Conservation (phyloP, 495 filamentous ascomycete species). For the Trichoderma asperelloides region DNA sequence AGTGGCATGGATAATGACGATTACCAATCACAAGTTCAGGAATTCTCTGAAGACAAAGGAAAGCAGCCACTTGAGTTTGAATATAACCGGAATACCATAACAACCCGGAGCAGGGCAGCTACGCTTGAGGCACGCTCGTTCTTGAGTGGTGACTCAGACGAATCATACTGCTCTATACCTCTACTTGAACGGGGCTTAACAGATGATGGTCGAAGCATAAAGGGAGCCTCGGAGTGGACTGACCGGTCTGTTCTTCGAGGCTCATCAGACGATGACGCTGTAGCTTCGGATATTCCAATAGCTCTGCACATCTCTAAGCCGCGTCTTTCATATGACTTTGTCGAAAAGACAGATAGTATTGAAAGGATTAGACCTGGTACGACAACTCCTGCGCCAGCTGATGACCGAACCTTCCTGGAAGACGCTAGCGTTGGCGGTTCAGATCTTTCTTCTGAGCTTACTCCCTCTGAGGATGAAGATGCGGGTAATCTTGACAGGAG, state of each 20-base stretch:
- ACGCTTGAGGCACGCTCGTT: constrained; percentile 25
- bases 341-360: constrained; percentile 37
- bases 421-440: constrained; percentile 62
- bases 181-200: constrained; percentile 65
- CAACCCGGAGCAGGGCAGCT: neutral
- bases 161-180: constrained; percentile 69
- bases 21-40: neutral
- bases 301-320: constrained; percentile 16
- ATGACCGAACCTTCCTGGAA: constrained; percentile 54
- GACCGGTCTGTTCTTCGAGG: constrained; percentile 33
- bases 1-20: neutral
- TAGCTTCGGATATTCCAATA: constrained; percentile 18
- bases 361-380: constrained; percentile 24
- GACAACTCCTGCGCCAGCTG: constrained; percentile 15
- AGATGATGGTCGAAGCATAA: constrained; percentile 41
- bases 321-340: constrained; percentile 39
- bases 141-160: constrained; percentile 36
- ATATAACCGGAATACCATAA: neutral
- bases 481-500: constrained; percentile 32
- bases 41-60: neutral
- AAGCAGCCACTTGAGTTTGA: neutral
- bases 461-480: constrained; percentile 50
- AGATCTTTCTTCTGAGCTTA: constrained; percentile 73
- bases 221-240: constrained; percentile 33
- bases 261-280: constrained; percentile 17